Base-by-base conservation (phyloP, 2,329 filamentous ascomycete genomes). In the Pseudocercospora fuligena region DNA sequence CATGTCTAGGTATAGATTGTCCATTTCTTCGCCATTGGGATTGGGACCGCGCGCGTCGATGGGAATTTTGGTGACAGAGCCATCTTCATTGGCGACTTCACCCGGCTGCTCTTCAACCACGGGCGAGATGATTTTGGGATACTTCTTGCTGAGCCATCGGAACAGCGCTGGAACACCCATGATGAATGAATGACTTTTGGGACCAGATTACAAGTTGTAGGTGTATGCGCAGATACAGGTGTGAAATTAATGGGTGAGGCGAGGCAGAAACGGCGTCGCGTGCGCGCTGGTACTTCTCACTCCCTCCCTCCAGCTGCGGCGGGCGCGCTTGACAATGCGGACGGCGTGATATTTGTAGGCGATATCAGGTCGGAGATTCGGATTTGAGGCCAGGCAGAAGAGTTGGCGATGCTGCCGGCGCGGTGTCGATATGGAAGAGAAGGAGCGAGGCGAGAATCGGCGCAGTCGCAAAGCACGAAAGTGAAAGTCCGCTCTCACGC, bases 1-100 rank as follows among this genome's bases (percentile, higher is more conserved):
- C 94, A 99, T 98, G 77, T 99, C 95, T 70, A 99, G 88, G 77
- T 99, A 99, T 5, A 99, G 85, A 76, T 99, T 99, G 82, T 99
- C 94, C 76, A 97, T 92, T 80, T 99, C 95, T 81, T 98, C 94
- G 78, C 93, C 93, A 81, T 99, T 99, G 2, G 96, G 96, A 77
- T 99, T 99, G 5, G 92, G 89, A 46, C 88, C 84, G 6, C 91
- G 93, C 11, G 88, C 89, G 78, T 99, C 93, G 68, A 98, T 88
- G 1, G 95, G 95, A 65, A 97, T 90, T 72, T 88, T 85, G 53
- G 90, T 87, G 72, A 88, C 85, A 51, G 90, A 87, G 72, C 93
- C 94, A 85, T 97, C 92, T 79, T 97, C 89, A 70, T 90, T 89
- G 61, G 91, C 85, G 79, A 98, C 88, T 70, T 89, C 89, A 64